Evolutionary conservation across 1,139 yeast genomes (phyloP), one percentile per base, ranked within the genome.

Genomic region (Kodamaea plutei): DNA sequence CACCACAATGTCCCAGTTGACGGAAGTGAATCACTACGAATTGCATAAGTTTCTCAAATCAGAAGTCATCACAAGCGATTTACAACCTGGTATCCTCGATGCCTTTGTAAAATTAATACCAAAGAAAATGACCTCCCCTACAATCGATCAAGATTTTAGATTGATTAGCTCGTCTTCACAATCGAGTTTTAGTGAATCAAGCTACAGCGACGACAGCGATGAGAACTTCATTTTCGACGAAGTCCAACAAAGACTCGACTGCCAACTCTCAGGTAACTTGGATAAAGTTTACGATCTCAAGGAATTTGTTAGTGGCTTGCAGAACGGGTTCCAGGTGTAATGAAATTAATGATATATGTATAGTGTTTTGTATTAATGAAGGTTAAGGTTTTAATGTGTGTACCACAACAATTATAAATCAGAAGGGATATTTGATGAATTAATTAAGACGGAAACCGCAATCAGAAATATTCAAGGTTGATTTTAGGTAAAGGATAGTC

Each of bases 231-330:
- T 56, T 8, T 56, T 56, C 34, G 62, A 56, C 30, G 55, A 48
- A 13, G 40, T 48, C 18, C 51, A 51, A 24, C 48, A 45, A 27
- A 45, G 41, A 25, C 36, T 54, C 18, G 50, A 52, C 15, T 44
- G 39, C 17, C 52, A 55, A 36, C 39, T 52, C 18, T 37, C 48
- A 28, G 50, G 57, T 1, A 46, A 41, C 11, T 39, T 39, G 18
- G 57, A 54, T 23, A 55, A 49, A 31, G 50, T 52, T 11, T 56
- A 53, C 38, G 61, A 58, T 36, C 28, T 58, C n/a, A 33, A 39
- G 15, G 53, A 43, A 28, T 57, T 58, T 34, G 33, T 35, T 11
- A 28, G 11, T 11, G 29, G 25, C 6, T 27, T 30, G 23, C 20
- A 17, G 4, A 19, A 20, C 8, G 37, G 37, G 8, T 30, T 34